A percentile compares a stretch with the other conserved stretches of the same genome.
These are phyloP conservation scores for Phytophthora rubi DNA, from an alignment of 352 stramenopile species.

Conservation along the genomic window DNA sequence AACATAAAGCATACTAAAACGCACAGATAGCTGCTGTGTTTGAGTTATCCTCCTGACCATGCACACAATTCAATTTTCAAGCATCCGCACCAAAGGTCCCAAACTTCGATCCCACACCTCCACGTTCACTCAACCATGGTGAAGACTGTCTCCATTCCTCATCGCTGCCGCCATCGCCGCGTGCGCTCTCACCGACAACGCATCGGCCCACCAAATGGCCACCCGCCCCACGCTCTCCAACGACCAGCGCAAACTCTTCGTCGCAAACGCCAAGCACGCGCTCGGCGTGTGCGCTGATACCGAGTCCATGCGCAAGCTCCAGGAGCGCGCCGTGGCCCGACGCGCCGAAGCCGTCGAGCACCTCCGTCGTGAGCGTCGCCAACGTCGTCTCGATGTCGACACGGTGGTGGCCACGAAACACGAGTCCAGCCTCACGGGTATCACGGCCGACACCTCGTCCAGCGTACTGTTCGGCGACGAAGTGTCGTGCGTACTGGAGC, in stretches of 20 bases:
- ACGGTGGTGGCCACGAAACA: slow-evolving; percentile 28
- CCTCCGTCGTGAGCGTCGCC: slow-evolving; percentile 21
- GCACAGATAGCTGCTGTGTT: too few relatives aligned
- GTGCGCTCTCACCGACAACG: slow-evolving; percentile 12
- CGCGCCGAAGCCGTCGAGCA: slow-evolving; percentile 20
- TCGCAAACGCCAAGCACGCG: slow-evolving; percentile 28
- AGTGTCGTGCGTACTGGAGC: slow-evolving; percentile 26
- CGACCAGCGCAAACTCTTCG: slow-evolving; percentile 29
- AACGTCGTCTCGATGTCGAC: slow-evolving; percentile 31
- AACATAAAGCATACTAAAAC: too few relatives aligned
- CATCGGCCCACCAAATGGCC: slow-evolving; percentile 19
- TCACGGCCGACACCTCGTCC: slow-evolving; percentile 23
- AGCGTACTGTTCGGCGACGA: slow-evolving; percentile 28
- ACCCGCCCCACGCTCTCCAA: slow-evolving; percentile 22
- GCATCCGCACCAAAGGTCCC: too few relatives aligned
- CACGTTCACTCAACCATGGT: slow-evolving; percentile 12
- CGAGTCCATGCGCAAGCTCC: slow-evolving; percentile 26
- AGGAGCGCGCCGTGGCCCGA: slow-evolving; percentile 25
- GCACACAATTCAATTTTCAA: background rate
- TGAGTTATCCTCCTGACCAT: too few relatives aligned
- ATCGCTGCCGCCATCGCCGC: slow-evolving; percentile 9
- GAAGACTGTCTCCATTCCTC: slow-evolving; percentile 25
- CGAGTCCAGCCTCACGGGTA: slow-evolving; percentile 24
- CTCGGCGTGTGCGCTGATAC: slow-evolving; percentile 30
- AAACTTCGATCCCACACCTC: too few relatives aligned